phyloP scores from a whole-genome alignment of 345 rosid species.

The Psidium guajava region DNA sequence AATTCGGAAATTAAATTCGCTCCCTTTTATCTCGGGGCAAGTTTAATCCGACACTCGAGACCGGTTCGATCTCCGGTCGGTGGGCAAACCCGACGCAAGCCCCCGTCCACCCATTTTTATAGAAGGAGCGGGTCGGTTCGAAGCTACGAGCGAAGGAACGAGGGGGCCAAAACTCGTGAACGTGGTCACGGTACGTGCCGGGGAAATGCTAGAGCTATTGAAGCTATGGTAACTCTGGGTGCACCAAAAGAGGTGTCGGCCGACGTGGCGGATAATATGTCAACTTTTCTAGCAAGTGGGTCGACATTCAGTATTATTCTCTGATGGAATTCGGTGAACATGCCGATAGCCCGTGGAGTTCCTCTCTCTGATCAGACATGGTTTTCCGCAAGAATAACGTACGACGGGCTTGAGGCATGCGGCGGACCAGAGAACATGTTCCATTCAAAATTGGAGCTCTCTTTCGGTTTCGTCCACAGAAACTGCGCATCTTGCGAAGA shows the following conservation, averaged over 20 bases:
- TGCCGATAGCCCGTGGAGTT: neutral
- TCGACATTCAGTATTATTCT: neutral
- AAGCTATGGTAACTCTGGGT: too few species aligned
- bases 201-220: too few species aligned
- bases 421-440: neutral
- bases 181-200: neutral
- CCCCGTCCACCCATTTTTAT: neutral
- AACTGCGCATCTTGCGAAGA: neutral
- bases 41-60: neutral
- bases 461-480: neutral
- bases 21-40: neutral
- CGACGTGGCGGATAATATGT: too few species aligned
- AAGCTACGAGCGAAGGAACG: neutral
- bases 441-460: neutral
- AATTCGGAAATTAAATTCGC: neutral
- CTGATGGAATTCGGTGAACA: neutral
- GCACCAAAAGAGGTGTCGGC: too few species aligned
- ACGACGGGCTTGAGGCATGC: neutral
- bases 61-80: neutral
- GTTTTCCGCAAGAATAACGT: neutral
- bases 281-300: neutral
- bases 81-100: too few species aligned
- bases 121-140: neutral
- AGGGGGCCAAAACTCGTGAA: neutral
- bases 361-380: neutral